Conservation (phyloP, 2,329 filamentous ascomycete species). For the Sclerotinia nivalis region DNA sequence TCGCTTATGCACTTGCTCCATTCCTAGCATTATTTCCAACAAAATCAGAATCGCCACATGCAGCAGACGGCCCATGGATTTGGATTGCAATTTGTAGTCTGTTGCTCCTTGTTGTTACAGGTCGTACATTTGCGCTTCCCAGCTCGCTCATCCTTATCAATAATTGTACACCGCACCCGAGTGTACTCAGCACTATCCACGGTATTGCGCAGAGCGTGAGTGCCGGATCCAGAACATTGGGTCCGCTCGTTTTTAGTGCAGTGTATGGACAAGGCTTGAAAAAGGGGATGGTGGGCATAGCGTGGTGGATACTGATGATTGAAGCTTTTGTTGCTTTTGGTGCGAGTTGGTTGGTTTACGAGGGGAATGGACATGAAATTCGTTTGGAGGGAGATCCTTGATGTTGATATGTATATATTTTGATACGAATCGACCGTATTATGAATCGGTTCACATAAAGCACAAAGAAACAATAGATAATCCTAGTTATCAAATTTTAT, state of each 20-base stretch:
- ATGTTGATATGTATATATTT: neutral
- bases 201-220: neutral
- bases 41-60: neutral
- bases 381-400: neutral
- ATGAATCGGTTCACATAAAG: neutral
- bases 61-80: neutral
- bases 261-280: conserved; percentile 7
- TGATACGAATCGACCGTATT: neutral
- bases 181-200: neutral
- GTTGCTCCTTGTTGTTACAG: neutral
- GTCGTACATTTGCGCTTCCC: conserved; percentile 1
- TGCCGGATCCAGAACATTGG: neutral
- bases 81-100: neutral
- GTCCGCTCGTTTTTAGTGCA: neutral
- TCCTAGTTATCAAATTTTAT: neutral
- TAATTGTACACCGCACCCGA: neutral
- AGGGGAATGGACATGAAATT: conserved; percentile 15
- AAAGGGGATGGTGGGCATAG: neutral
- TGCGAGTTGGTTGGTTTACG: neutral
- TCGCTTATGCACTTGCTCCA: neutral
- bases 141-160: conserved; percentile 7
- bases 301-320: conserved; percentile 9
- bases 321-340: conserved; percentile 3
- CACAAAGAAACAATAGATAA: neutral
- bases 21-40: neutral